Base-by-base conservation (phyloP, 2,329 filamentous ascomycete genomes). In the Rhinocladiella similis region DNA sequence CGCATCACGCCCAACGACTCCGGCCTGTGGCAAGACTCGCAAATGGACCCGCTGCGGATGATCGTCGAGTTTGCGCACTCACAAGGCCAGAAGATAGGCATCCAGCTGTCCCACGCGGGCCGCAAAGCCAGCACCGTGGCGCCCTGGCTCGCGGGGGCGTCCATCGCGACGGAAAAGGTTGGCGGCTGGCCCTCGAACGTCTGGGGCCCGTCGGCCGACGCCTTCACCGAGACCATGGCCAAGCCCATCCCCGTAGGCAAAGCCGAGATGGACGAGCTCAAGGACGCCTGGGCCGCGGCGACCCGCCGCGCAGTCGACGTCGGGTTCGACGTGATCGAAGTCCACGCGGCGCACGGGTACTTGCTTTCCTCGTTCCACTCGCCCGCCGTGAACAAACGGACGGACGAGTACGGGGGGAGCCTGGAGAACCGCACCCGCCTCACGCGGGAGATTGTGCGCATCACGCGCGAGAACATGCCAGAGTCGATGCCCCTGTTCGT, bases 81-180 rank as follows among this genome's bases (percentile, higher is more conserved):
- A 25, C 91, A 96, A 72, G 82, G 80, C 68, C 86, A 90, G 67
- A 84, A 88, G 63, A 84, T 89, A 50, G 90, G 83, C 50, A 86
- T 96, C 59, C 91, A 96, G 75, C 79, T 96, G 4, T 89, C 77
- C 1, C 91, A 96, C 67, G 91, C 90, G 0, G 91, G 91, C 5
- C 72, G 83, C 29, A 85, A 85, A 65, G 82, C 82, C 3, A 78
- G 74, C 60, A 83, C 80, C 3, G 77, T 83, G 2, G 80, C 83
- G 0, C 83, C 83, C 0, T 77, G 73, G 72, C 53, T 75, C 7
- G 59, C 59, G 5, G 70, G 50, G 18, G 14, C 38, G 16, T 14
- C 29, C 13, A 38, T 54, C n/a, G 57, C 60, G 27, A 46, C 33
- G 13, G 27, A 35, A 20, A 47, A 59, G 14, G 53, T 52, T 1